A percentile compares a stretch with the other conserved stretches of the same genome.
Evolutionary conservation across 805 yeast genomes (phyloP).

Genomic region (Saccharomyces jurei): DNA sequence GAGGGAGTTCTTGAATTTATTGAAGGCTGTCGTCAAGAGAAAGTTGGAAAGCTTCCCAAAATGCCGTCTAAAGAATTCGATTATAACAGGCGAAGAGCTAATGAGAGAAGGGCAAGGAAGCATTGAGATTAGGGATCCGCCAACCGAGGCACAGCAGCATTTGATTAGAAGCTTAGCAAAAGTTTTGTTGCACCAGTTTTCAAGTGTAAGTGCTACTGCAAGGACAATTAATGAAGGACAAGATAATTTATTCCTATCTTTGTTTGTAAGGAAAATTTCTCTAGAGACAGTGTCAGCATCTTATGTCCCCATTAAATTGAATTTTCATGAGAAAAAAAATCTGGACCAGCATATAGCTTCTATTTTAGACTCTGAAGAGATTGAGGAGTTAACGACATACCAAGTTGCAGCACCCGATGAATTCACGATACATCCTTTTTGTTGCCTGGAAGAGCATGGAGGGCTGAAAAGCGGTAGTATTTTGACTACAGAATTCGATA

Average conservation of each 20-base stretch:
- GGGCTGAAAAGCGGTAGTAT: slow-evolving; percentile 1
- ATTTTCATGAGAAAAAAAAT: not conserved
- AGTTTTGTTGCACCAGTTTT: slow-evolving; percentile 18
- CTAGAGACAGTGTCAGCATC: not conserved
- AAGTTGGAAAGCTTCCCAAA: not conserved
- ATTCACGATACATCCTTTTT: slow-evolving; percentile 8
- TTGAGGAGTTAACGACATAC: not conserved
- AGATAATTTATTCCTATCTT: slow-evolving; percentile 18
- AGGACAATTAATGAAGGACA: slow-evolving; percentile 16
- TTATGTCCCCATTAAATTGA: not conserved
- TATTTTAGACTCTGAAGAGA: not conserved
- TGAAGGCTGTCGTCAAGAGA: not conserved
- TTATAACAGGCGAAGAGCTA: slow-evolving; percentile 2
- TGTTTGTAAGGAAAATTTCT: slow-evolving; percentile 18
- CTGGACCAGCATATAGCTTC: not conserved
- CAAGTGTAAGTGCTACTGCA: not conserved
- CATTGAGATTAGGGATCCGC: slow-evolving; percentile 19
- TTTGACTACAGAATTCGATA: slow-evolving; percentile 24
- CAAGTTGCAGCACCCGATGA: not conserved
- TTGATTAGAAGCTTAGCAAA: slow-evolving; percentile 17
- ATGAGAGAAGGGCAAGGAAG: slow-evolving; percentile 24
- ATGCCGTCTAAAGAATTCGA: not conserved
- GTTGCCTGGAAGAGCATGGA: slow-evolving; percentile 9
- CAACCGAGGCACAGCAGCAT: slow-evolving; percentile 20
- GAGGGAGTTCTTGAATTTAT: not conserved